Conservation (phyloP, 2,329 filamentous ascomycete species). For the Pseudogymnoascus sp. region DNA sequence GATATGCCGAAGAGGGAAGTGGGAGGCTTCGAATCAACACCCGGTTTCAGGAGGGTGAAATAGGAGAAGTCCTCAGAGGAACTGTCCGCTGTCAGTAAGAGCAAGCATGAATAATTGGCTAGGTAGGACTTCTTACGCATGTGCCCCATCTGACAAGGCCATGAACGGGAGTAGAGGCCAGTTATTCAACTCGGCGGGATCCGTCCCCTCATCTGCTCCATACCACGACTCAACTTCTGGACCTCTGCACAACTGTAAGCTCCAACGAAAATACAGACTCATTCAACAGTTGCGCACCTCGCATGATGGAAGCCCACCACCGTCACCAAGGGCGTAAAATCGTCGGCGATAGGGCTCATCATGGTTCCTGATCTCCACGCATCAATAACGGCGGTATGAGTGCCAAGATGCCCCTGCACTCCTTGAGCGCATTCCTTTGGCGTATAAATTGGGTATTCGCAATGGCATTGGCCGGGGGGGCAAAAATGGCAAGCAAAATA, state of each 20-base stretch:
- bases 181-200: constrained; percentile 76
- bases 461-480: neutral
- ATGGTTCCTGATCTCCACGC: constrained; percentile 4
- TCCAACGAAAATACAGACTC: constrained; percentile 6
- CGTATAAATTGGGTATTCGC: neutral
- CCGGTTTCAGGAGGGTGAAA: constrained; percentile 75
- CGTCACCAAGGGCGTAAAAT: constrained; percentile 61
- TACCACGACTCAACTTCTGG: constrained; percentile 94
- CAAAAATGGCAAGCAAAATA: neutral
- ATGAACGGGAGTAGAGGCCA: constrained; percentile 93
- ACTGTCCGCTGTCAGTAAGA: constrained; percentile 34
- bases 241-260: constrained; percentile 40
- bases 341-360: constrained; percentile 22
- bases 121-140: constrained; percentile 68
- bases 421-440: constrained; percentile 4
- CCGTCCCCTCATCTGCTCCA: constrained; percentile 61
- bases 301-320: constrained; percentile 83
- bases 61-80: constrained; percentile 96
- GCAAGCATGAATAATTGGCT: neutral
- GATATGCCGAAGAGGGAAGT: constrained; percentile 93
- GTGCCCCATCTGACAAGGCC: constrained; percentile 90
- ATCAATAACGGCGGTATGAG: constrained; percentile 6
- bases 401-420: constrained; percentile 2
- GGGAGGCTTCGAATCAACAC: constrained; percentile 44
- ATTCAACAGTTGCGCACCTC: constrained; percentile 30